phyloP scores from a whole-genome alignment of 2,329 filamentous ascomycete species.

The Colletotrichum lupini region DNA sequence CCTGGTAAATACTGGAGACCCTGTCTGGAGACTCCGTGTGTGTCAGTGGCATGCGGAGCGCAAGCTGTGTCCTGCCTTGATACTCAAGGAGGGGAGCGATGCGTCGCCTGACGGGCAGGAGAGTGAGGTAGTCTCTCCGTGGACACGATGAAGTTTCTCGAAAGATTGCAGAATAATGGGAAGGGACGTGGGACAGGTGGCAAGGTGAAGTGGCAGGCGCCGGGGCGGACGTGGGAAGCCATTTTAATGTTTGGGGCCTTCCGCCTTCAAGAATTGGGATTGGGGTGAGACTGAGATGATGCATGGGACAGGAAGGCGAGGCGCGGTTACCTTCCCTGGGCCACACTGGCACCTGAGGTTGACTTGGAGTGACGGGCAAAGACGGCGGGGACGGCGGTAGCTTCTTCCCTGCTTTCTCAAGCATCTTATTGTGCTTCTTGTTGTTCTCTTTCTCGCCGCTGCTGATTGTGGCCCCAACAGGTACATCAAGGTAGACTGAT shows the following conservation, averaged over 20 bases:
- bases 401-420: not conserved
- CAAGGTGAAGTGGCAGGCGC: not conserved
- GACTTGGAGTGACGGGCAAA: not conserved
- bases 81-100: constrained; percentile 21
- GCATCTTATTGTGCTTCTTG: not conserved
- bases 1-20: not conserved
- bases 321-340: not conserved
- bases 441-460: not conserved
- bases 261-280: not conserved
- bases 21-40: too few species aligned
- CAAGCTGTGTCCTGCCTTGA: constrained; percentile 24
- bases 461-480: not conserved
- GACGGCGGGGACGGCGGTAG: not conserved
- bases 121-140: not conserved
- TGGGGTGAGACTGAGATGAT: not conserved
- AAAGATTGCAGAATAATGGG: not conserved
- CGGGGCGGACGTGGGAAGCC: constrained; percentile 16
- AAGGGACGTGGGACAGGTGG: not conserved
- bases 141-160: not conserved
- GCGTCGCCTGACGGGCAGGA: constrained; percentile 1
- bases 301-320: not conserved
- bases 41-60: constrained; percentile 2
- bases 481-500: not conserved
- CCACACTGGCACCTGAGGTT: not conserved
- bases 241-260: constrained; percentile 17